Conservation (phyloP, 2,329 filamentous ascomycete species). For the Xylaria sp. region DNA sequence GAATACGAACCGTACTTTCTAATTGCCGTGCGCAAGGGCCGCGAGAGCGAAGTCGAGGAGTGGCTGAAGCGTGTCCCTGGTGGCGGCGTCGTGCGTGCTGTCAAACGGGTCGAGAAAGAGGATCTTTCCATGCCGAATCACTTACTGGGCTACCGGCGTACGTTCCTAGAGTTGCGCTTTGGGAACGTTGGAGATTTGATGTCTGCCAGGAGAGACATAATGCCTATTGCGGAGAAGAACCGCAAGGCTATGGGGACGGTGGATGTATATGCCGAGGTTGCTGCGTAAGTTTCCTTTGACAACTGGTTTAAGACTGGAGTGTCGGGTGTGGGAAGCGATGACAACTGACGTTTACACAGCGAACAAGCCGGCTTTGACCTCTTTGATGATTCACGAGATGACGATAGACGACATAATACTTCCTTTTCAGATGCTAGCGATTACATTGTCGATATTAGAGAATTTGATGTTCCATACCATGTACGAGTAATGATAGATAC, state of each 20-base stretch:
- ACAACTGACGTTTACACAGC: constrained; percentile 32
- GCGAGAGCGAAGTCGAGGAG: constrained; percentile 93
- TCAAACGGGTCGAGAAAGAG: constrained; percentile 85
- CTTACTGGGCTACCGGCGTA: constrained; percentile 85
- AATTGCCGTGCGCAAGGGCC: constrained; percentile 84
- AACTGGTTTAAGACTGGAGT: background rate
- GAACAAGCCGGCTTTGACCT: constrained; percentile 72
- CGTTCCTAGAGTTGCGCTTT: constrained; percentile 86
- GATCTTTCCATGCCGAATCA: constrained; percentile 96
- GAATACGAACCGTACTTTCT: constrained; percentile 98
- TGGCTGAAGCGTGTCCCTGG: constrained; percentile 81
- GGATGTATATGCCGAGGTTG: constrained; percentile 98
- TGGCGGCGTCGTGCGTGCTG: constrained; percentile 80
- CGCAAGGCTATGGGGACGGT: constrained; percentile 95
- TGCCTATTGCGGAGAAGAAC: constrained; percentile 94
- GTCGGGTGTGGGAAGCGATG: background rate
- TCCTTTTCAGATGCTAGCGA: constrained; percentile 88
- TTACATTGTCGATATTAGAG: constrained; percentile 97
- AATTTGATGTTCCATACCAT: constrained; percentile 99
- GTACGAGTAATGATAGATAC: constrained; percentile 98
- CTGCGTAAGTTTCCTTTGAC: constrained; percentile 63
- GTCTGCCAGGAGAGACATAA: constrained; percentile 80
- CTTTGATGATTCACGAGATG: constrained; percentile 85
- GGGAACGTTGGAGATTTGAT: constrained; percentile 86
- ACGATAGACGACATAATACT: constrained; percentile 78